Conservation (phyloP, 768 basidiomycete species). For the Russula vinacea region DNA sequence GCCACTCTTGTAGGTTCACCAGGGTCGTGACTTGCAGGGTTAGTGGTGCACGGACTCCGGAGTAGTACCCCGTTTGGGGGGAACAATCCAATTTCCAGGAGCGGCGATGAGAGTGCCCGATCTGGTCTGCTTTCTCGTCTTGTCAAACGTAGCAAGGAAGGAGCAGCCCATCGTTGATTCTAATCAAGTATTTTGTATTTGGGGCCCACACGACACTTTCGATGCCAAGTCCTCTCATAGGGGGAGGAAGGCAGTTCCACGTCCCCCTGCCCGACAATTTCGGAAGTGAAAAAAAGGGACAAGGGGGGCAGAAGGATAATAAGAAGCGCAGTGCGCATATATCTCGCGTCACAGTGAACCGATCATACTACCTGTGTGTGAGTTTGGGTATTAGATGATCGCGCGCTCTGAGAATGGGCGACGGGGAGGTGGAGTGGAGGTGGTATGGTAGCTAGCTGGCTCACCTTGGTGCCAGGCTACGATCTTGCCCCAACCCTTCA, state of each 20-base stretch:
- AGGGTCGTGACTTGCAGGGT: neutral
- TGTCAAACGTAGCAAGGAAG: conserved; percentile 10
- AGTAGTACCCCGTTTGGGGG: conserved; percentile 4
- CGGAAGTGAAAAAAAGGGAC: conserved; percentile 12
- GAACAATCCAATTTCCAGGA: conserved; percentile 9
- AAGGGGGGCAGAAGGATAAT: neutral
- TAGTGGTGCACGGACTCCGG: conserved; percentile 1
- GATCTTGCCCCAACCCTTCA: conserved; percentile 95
- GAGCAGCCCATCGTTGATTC: conserved; percentile 10
- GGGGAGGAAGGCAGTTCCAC: neutral
- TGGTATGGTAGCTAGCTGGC: no score
- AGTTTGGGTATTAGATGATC: neutral
- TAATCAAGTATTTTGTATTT: conserved; percentile 8
- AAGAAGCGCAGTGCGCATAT: neutral
- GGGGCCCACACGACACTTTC: neutral
- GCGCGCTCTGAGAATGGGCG: conserved; percentile 5
- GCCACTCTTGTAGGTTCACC: neutral
- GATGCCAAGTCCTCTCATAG: neutral
- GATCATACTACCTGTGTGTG: conserved; percentile 17
- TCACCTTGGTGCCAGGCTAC: conserved; percentile 87
- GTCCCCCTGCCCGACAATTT: neutral
- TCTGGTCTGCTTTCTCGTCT: neutral
- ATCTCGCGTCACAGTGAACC: neutral
- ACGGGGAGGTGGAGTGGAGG: neutral
- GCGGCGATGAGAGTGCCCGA: conserved; percentile 12